Evolutionary conservation across 2,329 filamentous ascomycete genomes (phyloP), one percentile per base, ranked within the genome.

Genomic region (Nectriaceae sp.): DNA sequence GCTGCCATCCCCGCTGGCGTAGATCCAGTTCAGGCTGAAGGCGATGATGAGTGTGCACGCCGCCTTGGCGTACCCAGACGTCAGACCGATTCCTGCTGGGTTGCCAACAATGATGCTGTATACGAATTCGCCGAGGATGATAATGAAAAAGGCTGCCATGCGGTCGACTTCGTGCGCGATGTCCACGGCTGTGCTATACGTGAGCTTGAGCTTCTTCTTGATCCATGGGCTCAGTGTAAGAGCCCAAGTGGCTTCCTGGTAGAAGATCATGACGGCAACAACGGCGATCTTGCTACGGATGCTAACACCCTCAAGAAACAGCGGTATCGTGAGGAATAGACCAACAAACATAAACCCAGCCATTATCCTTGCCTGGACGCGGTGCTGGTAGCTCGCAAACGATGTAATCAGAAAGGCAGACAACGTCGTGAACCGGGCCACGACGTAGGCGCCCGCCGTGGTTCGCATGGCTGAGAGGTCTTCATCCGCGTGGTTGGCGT

Each of bases 141-240:
- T 77, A 52, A 78, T 78, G 59, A 74, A 77, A 52, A 78, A 78
- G 13, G 74, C 75, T 0, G 74, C 74, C 61, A 76, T 74, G 10
- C 75, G 71, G 52, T 78, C 75, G 26, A 77, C 67, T 53, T 78
- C 75, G 50, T 78, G 75, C 11, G 70, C 66, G 43, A 78, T 75
- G 47, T 78, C 74, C 4, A 76, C 73, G 0, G 75, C 75, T 0
- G 75, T 76, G 46, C 72, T 73, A 50, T 75, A 78, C 8, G 66
- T 70, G 15, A 74, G 64, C 26, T 67, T 67, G 19, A 76, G 62
- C 26, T 70, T 59, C 21, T 56, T 61, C 63, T 77, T 77, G 19
- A 75, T 71, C 55, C 67, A 68, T 0, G 75, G 74, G 8, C 69
- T 73, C 40, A 75, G 70, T 6, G 68, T 72, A 22, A 77, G 65